Evolutionary conservation across 768 basidiomycete species (phyloP).

Genomic region (Tylopilus intermedius): DNA sequence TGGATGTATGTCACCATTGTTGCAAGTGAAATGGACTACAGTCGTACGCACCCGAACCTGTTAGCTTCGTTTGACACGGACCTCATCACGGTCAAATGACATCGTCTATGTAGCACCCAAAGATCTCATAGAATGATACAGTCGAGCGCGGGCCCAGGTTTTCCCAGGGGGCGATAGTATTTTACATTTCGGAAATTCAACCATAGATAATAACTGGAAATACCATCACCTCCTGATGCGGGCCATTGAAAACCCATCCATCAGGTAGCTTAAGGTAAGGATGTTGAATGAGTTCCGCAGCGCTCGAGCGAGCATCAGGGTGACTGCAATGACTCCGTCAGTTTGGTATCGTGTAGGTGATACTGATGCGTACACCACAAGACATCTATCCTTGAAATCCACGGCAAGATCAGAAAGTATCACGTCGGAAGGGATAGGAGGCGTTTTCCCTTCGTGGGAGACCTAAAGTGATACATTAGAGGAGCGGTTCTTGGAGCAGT

Average conservation of each 20-base stretch:
- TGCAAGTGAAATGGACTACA: too few relatives aligned
- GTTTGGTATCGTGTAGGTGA: neutral
- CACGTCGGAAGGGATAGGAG: conserved; percentile 85
- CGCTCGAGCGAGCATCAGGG: conserved; percentile 77
- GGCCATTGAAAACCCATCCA: conserved; percentile 66
- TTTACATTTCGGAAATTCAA: too few relatives aligned
- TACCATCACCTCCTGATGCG: too few relatives aligned
- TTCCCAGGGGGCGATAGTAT: too few relatives aligned
- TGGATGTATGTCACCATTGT: too few relatives aligned
- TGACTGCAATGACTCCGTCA: conserved; percentile 43
- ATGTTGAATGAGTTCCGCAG: conserved; percentile 74
- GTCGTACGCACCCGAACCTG: too few relatives aligned
- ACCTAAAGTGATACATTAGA: conserved; percentile 44
- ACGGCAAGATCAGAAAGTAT: conserved; percentile 68
- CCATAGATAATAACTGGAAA: too few relatives aligned
- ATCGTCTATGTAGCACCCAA: too few relatives aligned
- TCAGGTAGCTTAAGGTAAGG: conserved; percentile 68
- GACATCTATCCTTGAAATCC: conserved; percentile 85
- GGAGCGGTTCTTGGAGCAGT: neutral
- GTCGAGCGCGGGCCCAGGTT: too few relatives aligned
- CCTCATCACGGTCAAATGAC: too few relatives aligned
- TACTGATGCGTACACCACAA: conserved; percentile 66
- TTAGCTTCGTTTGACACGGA: too few relatives aligned
- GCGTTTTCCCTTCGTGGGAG: conserved; percentile 77
- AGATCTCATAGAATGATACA: too few relatives aligned